Conservation (phyloP, 2,329 filamentous ascomycete genomes). For the Aspergillus pseudoviridinutans region DNA sequence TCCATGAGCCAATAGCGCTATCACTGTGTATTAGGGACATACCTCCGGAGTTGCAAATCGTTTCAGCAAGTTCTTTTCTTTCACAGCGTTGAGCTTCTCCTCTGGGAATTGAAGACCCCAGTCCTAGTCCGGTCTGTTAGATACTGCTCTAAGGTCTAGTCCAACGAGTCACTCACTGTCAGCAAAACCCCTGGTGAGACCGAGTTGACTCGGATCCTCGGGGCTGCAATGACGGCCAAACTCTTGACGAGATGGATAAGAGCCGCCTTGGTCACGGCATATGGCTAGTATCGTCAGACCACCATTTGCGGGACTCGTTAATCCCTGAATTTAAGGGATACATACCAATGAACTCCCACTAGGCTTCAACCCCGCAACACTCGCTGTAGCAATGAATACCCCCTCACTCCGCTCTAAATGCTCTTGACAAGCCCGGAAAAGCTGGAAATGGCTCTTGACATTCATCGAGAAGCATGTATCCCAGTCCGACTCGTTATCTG, state of each 20-base stretch:
- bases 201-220: constrained; percentile 4
- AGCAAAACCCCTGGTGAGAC: constrained; percentile 3
- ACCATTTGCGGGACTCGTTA: too few species aligned
- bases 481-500: too few species aligned
- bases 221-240: constrained; percentile 3
- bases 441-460: constrained; percentile 59
- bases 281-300: background rate
- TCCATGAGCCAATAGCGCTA: background rate
- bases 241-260: constrained; percentile 5
- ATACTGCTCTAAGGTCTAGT: background rate
- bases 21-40: background rate
- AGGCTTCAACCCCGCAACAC: constrained; percentile 60
- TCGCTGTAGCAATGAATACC: constrained; percentile 61
- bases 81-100: background rate
- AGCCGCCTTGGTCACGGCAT: constrained; percentile 5
- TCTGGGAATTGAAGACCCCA: constrained; percentile 3
- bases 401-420: constrained; percentile 56
- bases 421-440: constrained; percentile 53
- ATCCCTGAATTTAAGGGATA: too few species aligned
- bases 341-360: constrained; percentile 54
- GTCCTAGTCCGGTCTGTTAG: background rate
- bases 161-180: background rate
- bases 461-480: too few species aligned
- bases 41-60: constrained; percentile 5
- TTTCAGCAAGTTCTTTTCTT: constrained; percentile 2